Base-by-base conservation (phyloP, 495 filamentous ascomycete species). In the Tuber umbilicatum region DNA sequence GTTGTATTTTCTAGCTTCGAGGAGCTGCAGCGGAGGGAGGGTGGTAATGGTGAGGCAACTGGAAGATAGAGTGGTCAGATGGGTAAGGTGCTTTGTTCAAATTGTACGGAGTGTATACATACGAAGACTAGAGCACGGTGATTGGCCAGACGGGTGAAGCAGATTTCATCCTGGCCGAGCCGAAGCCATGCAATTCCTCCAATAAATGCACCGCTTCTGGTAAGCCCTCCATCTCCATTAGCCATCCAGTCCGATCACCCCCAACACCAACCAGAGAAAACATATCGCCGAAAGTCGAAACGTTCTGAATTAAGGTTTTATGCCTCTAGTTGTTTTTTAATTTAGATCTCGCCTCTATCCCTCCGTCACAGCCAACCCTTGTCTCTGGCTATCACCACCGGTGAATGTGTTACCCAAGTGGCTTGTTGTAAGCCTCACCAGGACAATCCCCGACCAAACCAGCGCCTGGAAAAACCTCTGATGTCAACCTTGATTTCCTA, bases 71-170 rank as follows among this genome's bases (percentile, higher is more conserved):
- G 19, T 16, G 16, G 14, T 71, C 50, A 74, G 69, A 21, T 47
- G 7, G 5, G n/a, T 14, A 37, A 19, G 5, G 31, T 9, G 40
- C 71, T 43, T 55, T 55, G 39, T 60, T 23, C 9, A 68, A 19
- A 55, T 19, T 69, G 47, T 75, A 47, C 40, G 35, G 14, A 40
- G 38, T 60, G 31, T 38, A 87, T 92, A 80, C 86, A 97, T 94
- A 94, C 92, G 95, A 96, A 99, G 42, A 98, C 95, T 87, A 97
- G 94, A 17, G 93, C 93, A 37, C 95, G 93, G 79, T 91, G 90
- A 78, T 97, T 94, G 9, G 94, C 93, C 76, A 97, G 94, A 82
- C 97, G 91, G 73, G 96, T 97, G 86, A 99, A 97, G 78, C 93
- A 93, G 73, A 97, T 88, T 35, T 90, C 89, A 70, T 94, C 89